A percentile compares a stretch with the other conserved stretches of the same genome.
phyloP scores from a whole-genome alignment of 768 basidiomycete species.

The Mycena capillaripes region DNA sequence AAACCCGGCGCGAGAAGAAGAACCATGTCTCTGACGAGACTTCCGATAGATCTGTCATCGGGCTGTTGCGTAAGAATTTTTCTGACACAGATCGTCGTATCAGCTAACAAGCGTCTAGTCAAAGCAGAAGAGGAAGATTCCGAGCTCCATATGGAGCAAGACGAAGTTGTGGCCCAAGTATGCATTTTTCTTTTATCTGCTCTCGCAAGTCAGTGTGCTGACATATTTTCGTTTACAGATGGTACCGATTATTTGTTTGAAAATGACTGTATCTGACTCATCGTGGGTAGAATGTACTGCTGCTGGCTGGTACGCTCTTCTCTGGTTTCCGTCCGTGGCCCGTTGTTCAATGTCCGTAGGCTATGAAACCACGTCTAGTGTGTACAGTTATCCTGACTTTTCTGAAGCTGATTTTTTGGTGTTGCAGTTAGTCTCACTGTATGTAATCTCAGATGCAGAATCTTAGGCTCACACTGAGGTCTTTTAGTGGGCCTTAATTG shows the following conservation, averaged over 20 bases:
- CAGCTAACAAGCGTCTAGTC: not conserved
- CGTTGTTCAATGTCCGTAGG: conserved; percentile 37
- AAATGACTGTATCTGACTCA: not conserved
- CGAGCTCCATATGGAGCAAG: conserved; percentile 34
- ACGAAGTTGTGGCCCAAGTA: conserved; percentile 48
- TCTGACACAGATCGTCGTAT: too few relatives aligned
- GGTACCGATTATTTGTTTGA: not conserved
- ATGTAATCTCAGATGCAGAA: not conserved
- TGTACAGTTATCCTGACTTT: conserved; percentile 8
- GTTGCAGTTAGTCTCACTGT: conserved; percentile 41
- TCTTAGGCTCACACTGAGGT: not conserved
- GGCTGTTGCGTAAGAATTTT: not conserved
- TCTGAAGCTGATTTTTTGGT: not conserved
- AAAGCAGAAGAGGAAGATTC: conserved; percentile 24
- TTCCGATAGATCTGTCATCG: conserved; percentile 24
- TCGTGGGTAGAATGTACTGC: conserved; percentile 47
- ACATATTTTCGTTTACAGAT: too few relatives aligned
- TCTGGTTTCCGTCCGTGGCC: not conserved
- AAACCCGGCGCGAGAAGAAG: conserved; percentile 16
- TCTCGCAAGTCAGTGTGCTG: too few relatives aligned
- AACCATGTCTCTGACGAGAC: not conserved
- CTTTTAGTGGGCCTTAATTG: conserved; percentile 52
- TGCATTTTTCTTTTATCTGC: not conserved
- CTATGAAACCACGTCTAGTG: conserved; percentile 57
- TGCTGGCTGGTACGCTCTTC: conserved; percentile 38